Conservation (phyloP, 129 eudicot genomes). For the Lonicera japonica region DNA sequence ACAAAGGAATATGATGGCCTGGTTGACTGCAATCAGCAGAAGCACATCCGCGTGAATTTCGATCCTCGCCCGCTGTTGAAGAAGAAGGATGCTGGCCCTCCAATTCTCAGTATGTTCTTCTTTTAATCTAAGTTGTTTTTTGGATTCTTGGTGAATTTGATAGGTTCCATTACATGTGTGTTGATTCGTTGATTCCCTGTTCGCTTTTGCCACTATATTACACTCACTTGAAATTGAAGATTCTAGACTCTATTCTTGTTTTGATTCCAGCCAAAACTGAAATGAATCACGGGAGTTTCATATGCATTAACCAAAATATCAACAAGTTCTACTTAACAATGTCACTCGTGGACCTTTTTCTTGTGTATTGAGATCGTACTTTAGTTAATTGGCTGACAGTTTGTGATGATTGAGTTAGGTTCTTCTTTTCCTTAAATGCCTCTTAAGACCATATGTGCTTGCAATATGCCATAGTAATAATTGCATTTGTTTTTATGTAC, state of each 20-base stretch:
- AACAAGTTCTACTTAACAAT: too few relatives aligned
- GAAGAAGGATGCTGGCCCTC: slow-evolving; percentile 13
- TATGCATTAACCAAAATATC: too few relatives aligned
- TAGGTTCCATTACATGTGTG: background rate
- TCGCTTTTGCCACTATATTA: background rate
- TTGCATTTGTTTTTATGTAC: too few relatives aligned
- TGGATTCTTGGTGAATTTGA: background rate
- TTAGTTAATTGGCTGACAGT: too few relatives aligned
- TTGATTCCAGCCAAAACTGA: too few relatives aligned
- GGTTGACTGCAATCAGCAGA: slow-evolving; percentile 10
- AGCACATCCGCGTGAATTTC: slow-evolving; percentile 19
- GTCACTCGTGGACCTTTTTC: too few relatives aligned
- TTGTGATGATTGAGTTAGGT: too few relatives aligned
- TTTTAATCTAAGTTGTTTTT: background rate
- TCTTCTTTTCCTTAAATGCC: too few relatives aligned
- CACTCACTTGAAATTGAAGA: background rate
- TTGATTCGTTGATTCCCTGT: background rate
- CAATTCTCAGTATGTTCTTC: slow-evolving; percentile 14
- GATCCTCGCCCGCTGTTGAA: slow-evolving; percentile 21
- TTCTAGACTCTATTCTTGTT: background rate
- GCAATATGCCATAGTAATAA: too few relatives aligned
- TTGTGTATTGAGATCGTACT: too few relatives aligned
- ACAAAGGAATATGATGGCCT: slow-evolving; percentile 57
- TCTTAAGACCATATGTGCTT: too few relatives aligned
- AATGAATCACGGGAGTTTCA: too few relatives aligned